Percentiles rank a stretch among this genome's conserved stretches.
phyloP scores from a whole-genome alignment of 2,329 filamentous ascomycete species.

The Camillea tinctor region DNA sequence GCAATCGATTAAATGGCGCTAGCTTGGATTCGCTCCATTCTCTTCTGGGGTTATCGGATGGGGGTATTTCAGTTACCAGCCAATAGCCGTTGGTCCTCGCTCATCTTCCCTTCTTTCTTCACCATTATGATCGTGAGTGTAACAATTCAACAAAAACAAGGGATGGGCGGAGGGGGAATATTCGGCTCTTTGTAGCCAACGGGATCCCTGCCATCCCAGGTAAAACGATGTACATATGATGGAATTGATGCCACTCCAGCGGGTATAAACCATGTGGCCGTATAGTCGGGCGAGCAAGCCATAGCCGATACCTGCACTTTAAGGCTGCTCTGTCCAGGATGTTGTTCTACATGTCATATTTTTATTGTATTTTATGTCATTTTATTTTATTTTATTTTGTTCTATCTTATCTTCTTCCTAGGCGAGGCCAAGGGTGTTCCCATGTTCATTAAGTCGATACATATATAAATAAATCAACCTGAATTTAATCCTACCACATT shows the following conservation, averaged over 20 bases:
- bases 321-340: too few species aligned
- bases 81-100: too few species aligned
- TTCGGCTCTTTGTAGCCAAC: neutral
- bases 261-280: neutral
- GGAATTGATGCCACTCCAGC: neutral
- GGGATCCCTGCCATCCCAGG: neutral
- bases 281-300: neutral
- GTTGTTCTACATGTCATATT: neutral
- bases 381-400: too few species aligned
- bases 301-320: too few species aligned
- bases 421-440: neutral
- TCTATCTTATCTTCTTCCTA: too few species aligned
- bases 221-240: neutral
- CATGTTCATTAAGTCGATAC: too few species aligned
- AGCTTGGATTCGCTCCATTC: neutral
- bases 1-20: neutral
- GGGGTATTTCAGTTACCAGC: too few species aligned
- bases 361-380: too few species aligned
- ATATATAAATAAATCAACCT: too few species aligned
- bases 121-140: neutral
- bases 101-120: neutral
- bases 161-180: neutral
- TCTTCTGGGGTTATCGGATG: too few species aligned
- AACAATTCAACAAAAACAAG: neutral
- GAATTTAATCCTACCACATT: too few species aligned